Evolutionary conservation across 345 rosid genomes (phyloP), one percentile per base, ranked within the genome.

Genomic region (Turnera subulata): DNA sequence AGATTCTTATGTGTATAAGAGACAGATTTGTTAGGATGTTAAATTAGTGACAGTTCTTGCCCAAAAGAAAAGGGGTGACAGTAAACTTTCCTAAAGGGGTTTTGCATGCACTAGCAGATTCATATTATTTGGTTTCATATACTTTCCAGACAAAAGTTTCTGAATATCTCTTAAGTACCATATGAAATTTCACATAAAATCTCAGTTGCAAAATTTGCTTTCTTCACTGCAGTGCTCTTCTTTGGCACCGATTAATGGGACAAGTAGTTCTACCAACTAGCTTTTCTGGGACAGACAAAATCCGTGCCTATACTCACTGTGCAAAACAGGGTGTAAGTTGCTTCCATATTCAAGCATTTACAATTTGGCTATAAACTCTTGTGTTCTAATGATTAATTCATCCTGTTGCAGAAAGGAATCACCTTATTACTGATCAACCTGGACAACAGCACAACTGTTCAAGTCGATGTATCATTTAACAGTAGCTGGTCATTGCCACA

Each of bases 231-330:
- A 92, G 97, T 50, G 96, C 96, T 61, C 96, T 93, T 68, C 88
- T 89, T 35, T 93, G 97, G 99, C 85, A 82, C 56, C 73, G 69
- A 59, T 70, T 93, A 56, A 87, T 93, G 99, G 97, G 97, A 64
- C 79, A 81, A 69, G 74, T 79, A 23, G 86, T 79, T 70, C 70
- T 89, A 15, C 69, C 64, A 25, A 80, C 97, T 39, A 85, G 53
- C 67, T 85, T 84, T 68, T 58, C 85, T 1, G 90, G 88, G 63
- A 73, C 78, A 1, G 80, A 79, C 35, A 84, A 80, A 63, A 77
- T 87, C 26, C 94, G 97, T 14, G 68, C 91, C 0, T 93, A 93
- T 61, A 69, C 94, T 13, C 97, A 93, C 51, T 89, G 96, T 53
- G 82, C 97, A 52, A 86, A 82, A 71, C 71, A 73, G 66, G 83